Base-by-base conservation (phyloP, 306 rosid species). In the Prunus kanzakura region DNA sequence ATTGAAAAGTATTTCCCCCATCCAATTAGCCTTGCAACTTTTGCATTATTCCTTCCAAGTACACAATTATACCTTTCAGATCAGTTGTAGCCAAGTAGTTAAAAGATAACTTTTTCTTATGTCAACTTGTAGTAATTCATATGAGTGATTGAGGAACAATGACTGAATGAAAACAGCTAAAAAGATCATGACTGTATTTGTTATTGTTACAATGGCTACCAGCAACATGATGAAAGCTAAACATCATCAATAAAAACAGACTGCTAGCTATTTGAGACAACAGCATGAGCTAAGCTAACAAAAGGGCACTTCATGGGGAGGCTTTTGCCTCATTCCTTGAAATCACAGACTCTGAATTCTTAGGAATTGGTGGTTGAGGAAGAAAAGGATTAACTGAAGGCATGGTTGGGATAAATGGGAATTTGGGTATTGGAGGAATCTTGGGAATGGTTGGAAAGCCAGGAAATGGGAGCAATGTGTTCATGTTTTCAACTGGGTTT, bases 371-470 rank as follows among this genome's bases (percentile, higher is more conserved):
- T 57, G 76, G 67, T 14, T 43, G 27, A 55, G 82, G 50, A 63
- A 64, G 1, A 6, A 2, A 72, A 22, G 41, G 66, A 35, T 56
- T 35, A 8, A 38, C 11, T 8, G 23, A 47, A 56, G 67, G 76
- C 63, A 22, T 7, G 38, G 32, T 56, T 35, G 15, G 67, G 55
- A 61, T 43, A 62, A 54, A 64, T 4, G 80, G 74, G 19, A 67
- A 25, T 55, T 38, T 56, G 47, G 80, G 80, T 11, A 46, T 25
- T 14, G 23, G 27, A 76, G 67, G 73, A 11, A 64, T 69, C 64
- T 49, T 67, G 15, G 77, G 72, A 51, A 69, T 27, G 22, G 22
- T 27, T 56, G 51, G 32, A 18, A 71, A 23, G 25, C 75, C 64
- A 0, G 32, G 64, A 16, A 52, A n/a, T 71, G 62, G 64, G 55